Evolutionary conservation across 331 rosid species (phyloP), one percentile per base, ranked within the genome.

Genomic region (Cucumis variabilis): DNA sequence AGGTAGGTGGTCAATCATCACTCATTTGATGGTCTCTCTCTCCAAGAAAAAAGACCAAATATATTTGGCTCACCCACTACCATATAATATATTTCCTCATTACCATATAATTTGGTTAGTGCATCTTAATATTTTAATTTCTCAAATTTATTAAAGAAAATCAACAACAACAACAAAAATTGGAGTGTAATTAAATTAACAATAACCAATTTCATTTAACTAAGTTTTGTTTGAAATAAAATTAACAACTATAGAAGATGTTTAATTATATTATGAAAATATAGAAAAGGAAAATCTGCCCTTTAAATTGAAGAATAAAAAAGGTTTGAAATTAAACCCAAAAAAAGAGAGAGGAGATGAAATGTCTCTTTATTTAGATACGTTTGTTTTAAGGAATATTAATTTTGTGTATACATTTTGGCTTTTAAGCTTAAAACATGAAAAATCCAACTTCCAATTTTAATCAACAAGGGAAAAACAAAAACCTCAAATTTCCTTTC

Each of bases 301-400:
- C 33, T 23, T 76, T 44, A 44, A 44, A 7, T 44, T 76, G 30
- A 46, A 48, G 37, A 76, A 76, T 46, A 11, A 46, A 73, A 73
- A 33, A 76, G 12, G 63, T n/a, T 5, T 23, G 24, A 41, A 37
- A 37, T 37, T 1, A 44, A 75, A 44, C 60, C 51, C 20, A 17
- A 58, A 70, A 70, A 70, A 27, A 13, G 44, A 21, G 44, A 21
- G 46, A 28, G 79, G 53, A 17, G 79, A 24, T 74, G 80, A 14
- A 37, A 74, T 41, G 80, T 74, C 80, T 21, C 80, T 74, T 74
- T 74, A 20, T 37, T 74, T 74, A 71, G 77, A 71, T 71, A 28
- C 48, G n/a, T 70, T 68, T 68, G 73, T 68, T 68, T 68, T 27
- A 68, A 68, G 73, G 73, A 68, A 68, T 67, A 68, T n/a, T n/a